phyloP scores from a whole-genome alignment of 805 yeast species.

The Wickerhamiella alocasiicola region DNA sequence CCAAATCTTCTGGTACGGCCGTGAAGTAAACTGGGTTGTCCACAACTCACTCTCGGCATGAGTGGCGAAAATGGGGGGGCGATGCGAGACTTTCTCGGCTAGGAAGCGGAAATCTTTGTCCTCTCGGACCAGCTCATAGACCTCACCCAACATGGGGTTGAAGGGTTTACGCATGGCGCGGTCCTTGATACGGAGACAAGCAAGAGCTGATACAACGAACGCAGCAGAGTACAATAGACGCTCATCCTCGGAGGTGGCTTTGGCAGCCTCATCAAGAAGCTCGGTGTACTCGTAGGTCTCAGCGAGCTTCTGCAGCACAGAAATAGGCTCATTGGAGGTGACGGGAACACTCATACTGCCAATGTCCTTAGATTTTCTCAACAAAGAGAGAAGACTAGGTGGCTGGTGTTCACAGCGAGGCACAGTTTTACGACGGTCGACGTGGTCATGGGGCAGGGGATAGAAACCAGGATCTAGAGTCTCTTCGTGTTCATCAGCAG shows the following conservation, averaged over 20 bases:
- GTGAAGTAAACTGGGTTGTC: slow-evolving; percentile 34
- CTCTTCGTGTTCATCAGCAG: slow-evolving; percentile 15
- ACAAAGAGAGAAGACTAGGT: slow-evolving; percentile 65
- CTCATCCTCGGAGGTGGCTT: slow-evolving; percentile 39
- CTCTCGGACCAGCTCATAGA: slow-evolving; percentile 78
- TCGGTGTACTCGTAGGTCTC: slow-evolving; percentile 70
- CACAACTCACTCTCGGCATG: slow-evolving; percentile 62
- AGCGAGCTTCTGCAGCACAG: slow-evolving; percentile 64
- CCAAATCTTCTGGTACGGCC: slow-evolving; percentile 74
- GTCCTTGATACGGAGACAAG: slow-evolving; percentile 59
- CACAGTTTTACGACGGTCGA: slow-evolving; percentile 47
- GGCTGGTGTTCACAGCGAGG: slow-evolving; percentile 49
- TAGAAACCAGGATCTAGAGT: slow-evolving; percentile 29
- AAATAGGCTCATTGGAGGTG: slow-evolving; percentile 80
- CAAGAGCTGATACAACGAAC: slow-evolving; percentile 65
- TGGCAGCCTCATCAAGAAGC: slow-evolving; percentile 49
- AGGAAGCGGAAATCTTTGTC: slow-evolving; percentile 63
- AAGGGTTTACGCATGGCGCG: slow-evolving; percentile 82
- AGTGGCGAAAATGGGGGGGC: slow-evolving; percentile 76
- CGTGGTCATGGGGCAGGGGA: slow-evolving; percentile 46
- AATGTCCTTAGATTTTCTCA: slow-evolving; percentile 81
- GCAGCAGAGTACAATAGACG: slow-evolving; percentile 53
- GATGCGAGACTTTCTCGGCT: slow-evolving; percentile 77
- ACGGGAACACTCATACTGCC: slow-evolving; percentile 81
- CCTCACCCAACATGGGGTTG: slow-evolving; percentile 88